Evolutionary conservation across 257 asterid species (phyloP).

Genomic region (Solanum okadae): DNA sequence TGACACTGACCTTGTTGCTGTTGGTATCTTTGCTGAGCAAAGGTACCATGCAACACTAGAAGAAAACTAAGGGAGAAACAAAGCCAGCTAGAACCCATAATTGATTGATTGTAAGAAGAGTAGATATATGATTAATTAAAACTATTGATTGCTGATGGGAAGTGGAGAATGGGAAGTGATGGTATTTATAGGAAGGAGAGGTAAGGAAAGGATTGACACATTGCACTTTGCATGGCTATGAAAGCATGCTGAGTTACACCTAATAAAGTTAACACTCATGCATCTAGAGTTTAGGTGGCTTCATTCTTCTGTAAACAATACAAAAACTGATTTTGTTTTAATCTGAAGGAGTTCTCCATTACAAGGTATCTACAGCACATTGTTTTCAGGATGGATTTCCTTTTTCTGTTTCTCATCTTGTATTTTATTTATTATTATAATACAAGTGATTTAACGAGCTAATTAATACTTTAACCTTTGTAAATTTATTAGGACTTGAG

Average conservation of each 20-base stretch:
- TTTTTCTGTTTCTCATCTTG: neutral
- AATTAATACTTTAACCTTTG: neutral
- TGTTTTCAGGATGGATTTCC: neutral
- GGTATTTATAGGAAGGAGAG: conserved; percentile 15
- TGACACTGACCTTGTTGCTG: conserved; percentile 38
- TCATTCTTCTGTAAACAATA: neutral
- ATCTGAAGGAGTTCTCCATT: neutral
- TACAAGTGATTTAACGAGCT: neutral
- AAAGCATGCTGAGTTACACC: conserved; percentile 3
- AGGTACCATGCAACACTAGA: conserved; percentile 18
- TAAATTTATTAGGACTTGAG: neutral
- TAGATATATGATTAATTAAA: neutral
- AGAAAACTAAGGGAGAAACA: conserved; percentile 14
- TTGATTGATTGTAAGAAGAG: neutral
- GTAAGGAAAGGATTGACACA: conserved; percentile 30
- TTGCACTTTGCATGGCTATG: conserved; percentile 8
- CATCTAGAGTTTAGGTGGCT: neutral
- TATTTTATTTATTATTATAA: neutral
- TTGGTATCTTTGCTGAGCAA: conserved; percentile 23
- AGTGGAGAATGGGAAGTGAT: conserved; percentile 7
- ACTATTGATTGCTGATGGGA: conserved; percentile 2
- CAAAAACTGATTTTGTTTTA: neutral
- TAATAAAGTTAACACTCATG: neutral
- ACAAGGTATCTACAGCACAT: neutral
- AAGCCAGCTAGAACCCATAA: conserved; percentile 22